These are phyloP conservation scores for Coemansia sp. DNA, from an alignment of 192 early-diverging fungal species.

Conservation along the genomic window DNA sequence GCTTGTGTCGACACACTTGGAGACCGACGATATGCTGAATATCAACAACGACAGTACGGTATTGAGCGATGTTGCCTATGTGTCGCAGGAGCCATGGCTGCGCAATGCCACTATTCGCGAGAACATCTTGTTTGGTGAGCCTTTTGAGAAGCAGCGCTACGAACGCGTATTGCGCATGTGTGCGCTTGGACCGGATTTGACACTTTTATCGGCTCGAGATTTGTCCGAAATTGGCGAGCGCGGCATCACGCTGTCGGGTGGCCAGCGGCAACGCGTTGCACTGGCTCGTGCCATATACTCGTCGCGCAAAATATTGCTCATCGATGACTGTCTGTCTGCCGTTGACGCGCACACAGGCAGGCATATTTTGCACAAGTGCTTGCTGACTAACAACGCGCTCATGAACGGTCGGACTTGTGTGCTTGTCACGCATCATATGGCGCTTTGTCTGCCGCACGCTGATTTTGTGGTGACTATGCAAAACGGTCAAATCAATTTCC, in stretches of 20 bases:
- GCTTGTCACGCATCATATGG: conserved; percentile 84
- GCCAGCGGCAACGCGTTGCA: conserved; percentile 81
- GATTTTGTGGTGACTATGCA: conserved; percentile 60
- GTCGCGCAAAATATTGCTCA: conserved; percentile 50
- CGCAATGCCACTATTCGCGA: conserved; percentile 70
- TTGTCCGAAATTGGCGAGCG: conserved; percentile 87
- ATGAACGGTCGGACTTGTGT: conserved; percentile 73
- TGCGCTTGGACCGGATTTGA: conserved; percentile 77
- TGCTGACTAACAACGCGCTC: conserved; percentile 57
- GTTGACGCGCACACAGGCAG: conserved; percentile 91
- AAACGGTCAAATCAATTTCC: conserved; percentile 52
- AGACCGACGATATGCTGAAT: conserved; percentile 8
- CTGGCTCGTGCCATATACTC: conserved; percentile 84
- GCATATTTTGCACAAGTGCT: conserved; percentile 74
- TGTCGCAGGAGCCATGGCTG: conserved; percentile 73
- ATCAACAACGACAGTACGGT: background rate
- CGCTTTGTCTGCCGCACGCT: conserved; percentile 59
- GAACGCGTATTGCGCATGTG: conserved; percentile 72
- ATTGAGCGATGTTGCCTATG: conserved; percentile 71
- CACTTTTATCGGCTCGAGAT: conserved; percentile 77
- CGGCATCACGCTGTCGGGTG: conserved; percentile 78
- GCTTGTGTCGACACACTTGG: conserved; percentile 6
- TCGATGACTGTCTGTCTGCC: conserved; percentile 89
- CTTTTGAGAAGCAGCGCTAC: conserved; percentile 71
- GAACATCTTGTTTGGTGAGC: conserved; percentile 83